Base-by-base conservation (phyloP, 2,329 filamentous ascomycete species). In the Diaporthe ampelina region DNA sequence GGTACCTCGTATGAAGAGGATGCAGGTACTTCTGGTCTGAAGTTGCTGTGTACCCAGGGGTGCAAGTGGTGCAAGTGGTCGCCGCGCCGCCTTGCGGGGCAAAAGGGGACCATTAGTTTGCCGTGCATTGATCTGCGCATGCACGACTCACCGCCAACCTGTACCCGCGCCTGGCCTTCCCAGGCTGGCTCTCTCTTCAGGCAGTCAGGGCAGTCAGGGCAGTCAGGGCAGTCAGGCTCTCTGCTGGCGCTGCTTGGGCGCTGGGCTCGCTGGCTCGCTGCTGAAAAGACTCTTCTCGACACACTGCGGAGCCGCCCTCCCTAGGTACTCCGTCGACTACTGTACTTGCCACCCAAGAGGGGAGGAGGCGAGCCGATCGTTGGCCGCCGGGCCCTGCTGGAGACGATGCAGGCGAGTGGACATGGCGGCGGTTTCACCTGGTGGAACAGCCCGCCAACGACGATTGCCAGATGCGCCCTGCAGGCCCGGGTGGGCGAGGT, bases 61-160 rank as follows among this genome's bases (percentile, higher is more conserved):
- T 5, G 29, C 29, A 32, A 32, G 61, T 43, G 61, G 29, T 5
- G 29, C 29, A 32, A 32, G 61, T 43, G 19, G 40, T 65, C 57
- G 57, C 57, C 35, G 29, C 57, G 57, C 19, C 26, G 43, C 45
- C 61, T 52, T 67, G 61, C 61, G 61, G 61, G 61, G 61, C 61
- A 45, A 26, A 17, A 21, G 43, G 43, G 45, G 58, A 35, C n/a
- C 29, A 24, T 52, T 67, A 40, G 63, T 37, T 35, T 35, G 63
- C 45, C 29, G 52, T 67, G 63, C 63, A 67, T 67, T 67, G 63
- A 67, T 67, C 63, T 67, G 37, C 37, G 63, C 63, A 67, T 67
- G 63, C 63, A 67, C 24, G 63, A 67, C 63, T 67, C 63, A 67
- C 63, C 63, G 63, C 63, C 63, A 67, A 52, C 63, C 63, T 54